A percentile compares a stretch with the other conserved stretches of the same genome.
phyloP scores from a whole-genome alignment of 306 rosid species.

The Quillaja saponaria region DNA sequence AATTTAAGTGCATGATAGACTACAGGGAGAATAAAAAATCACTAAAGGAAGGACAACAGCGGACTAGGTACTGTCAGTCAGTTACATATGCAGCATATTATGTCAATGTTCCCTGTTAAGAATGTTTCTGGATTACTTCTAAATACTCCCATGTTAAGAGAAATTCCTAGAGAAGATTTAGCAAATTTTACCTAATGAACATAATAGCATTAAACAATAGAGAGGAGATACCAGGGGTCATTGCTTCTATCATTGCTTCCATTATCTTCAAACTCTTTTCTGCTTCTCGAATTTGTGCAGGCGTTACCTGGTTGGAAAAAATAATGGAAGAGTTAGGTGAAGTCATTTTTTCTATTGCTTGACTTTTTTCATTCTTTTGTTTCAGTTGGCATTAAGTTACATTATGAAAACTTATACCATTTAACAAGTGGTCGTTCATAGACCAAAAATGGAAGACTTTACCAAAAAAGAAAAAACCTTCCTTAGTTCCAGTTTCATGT shows the following conservation, averaged over 20 bases:
- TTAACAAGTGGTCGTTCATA: slow-evolving; percentile 24
- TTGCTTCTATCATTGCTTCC: slow-evolving; percentile 97
- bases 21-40: slow-evolving; percentile 8
- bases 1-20: slow-evolving; percentile 2
- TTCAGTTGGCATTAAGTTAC: too few species aligned
- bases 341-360: neutral
- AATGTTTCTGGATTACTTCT: neutral
- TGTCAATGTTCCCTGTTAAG: slow-evolving; percentile 13
- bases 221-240: slow-evolving; percentile 78
- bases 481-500: slow-evolving; percentile 9
- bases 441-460: slow-evolving; percentile 21
- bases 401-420: slow-evolving; percentile 19
- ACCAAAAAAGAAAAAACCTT: slow-evolving; percentile 12
- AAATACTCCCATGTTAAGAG: slow-evolving; percentile 19
- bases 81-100: slow-evolving; percentile 1
- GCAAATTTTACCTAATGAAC: slow-evolving; percentile 11
- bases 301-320: slow-evolving; percentile 70
- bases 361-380: neutral
- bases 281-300: slow-evolving; percentile 96
- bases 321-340: slow-evolving; percentile 7
- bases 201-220: slow-evolving; percentile 17
- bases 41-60: slow-evolving; percentile 3
- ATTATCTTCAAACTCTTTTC: slow-evolving; percentile 82
- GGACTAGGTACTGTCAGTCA: slow-evolving; percentile 10
- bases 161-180: slow-evolving; percentile 20